Percentiles rank a stretch among this genome's conserved stretches.
These are phyloP conservation scores for Trichoderma arundinaceum DNA, from an alignment of 2,329 filamentous ascomycete genomes.

Conservation along the genomic window DNA sequence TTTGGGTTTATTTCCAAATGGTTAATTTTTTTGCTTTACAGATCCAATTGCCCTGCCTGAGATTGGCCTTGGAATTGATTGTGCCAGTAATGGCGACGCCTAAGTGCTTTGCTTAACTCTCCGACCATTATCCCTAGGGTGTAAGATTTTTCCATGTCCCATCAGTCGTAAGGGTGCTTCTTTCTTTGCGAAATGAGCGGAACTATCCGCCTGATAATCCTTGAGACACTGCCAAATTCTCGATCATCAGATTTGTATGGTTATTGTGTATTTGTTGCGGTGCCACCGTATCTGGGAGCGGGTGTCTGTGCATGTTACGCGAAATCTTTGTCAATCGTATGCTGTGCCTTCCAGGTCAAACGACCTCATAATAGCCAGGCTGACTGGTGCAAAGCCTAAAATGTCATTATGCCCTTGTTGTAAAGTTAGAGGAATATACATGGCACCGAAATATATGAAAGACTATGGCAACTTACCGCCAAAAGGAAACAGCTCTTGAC, in stretches of 20 bases:
- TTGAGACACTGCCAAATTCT: not conserved
- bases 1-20: not conserved
- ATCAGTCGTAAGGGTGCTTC: too few relatives aligned
- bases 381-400: conserved; percentile 67
- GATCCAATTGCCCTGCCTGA: not conserved
- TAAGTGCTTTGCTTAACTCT: too few relatives aligned
- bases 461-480: conserved; percentile 53
- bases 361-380: conserved; percentile 67
- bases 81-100: not conserved
- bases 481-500: conserved; percentile 60
- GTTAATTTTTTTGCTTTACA: not conserved
- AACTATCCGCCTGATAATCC: not conserved
- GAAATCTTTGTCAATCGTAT: conserved; percentile 33
- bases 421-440: not conserved
- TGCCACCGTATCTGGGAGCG: not conserved
- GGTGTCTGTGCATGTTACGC: not conserved
- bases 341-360: conserved; percentile 56
- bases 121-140: too few relatives aligned
- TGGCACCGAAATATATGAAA: not conserved
- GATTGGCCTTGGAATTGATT: not conserved
- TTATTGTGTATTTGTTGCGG: not conserved
- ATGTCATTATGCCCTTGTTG: conserved; percentile 70
- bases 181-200: not conserved
- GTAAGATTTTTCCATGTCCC: too few relatives aligned
- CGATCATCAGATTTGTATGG: not conserved